Percentiles rank a stretch among this genome's conserved stretches.
Evolutionary conservation across 169 alveolate species (phyloP).

Genomic region (Plasmodium blacklocki): DNA sequence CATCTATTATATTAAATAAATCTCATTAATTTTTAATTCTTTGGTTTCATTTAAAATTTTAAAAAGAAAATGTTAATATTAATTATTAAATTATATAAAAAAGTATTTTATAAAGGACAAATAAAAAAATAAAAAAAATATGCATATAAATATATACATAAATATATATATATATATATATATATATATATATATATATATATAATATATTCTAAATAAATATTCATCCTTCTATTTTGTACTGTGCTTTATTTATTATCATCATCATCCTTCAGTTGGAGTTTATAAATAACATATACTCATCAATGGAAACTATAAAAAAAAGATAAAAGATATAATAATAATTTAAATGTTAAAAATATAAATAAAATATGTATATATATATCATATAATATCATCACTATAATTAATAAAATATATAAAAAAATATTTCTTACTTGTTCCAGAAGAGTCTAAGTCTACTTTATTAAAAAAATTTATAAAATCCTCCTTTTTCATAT

Average conservation of each 20-base stretch:
- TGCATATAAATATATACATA: no score
- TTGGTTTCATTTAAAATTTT: no score
- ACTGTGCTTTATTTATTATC: neutral
- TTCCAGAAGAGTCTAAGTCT: constrained; percentile 66
- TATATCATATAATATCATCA: constrained; percentile 2
- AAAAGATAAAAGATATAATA: neutral
- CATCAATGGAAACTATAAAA: constrained; percentile 47
- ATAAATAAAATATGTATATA: constrained; percentile 1
- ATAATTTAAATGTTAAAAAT: no score
- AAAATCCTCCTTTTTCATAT: constrained; percentile 64
- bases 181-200: no score
- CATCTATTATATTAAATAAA: no score
- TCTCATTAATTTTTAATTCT: no score
- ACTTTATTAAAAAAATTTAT: constrained; percentile 45
- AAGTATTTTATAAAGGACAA: no score
- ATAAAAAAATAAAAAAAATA: no score
- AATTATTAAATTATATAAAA: no score
- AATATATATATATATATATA: no score
- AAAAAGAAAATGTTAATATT: no score
- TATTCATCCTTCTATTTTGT: neutral
- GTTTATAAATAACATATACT: constrained; percentile 46
- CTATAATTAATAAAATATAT: neutral
- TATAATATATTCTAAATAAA: no score
- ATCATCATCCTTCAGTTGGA: constrained; percentile 14
- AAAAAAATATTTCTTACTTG: constrained; percentile 24